Conservation (phyloP, 1,284 basidiomycete species). For the Ganoderma lucidum region DNA sequence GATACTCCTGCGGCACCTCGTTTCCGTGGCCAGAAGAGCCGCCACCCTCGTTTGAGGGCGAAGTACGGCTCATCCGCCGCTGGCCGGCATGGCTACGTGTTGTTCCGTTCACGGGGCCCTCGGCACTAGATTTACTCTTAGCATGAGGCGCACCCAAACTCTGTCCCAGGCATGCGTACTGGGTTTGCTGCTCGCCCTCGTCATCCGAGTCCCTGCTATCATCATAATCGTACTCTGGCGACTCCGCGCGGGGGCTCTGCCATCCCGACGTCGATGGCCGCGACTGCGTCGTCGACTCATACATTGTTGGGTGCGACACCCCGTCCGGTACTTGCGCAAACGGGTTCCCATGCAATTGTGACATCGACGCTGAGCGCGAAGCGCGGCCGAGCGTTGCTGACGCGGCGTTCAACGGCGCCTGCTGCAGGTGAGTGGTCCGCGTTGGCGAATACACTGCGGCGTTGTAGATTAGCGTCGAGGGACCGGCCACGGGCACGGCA, state of each 20-base stretch:
- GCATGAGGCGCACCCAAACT: conserved; percentile 25
- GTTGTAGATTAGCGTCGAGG: conserved; percentile 19
- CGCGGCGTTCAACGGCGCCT: conserved; percentile 31
- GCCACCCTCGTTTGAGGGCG: conserved; percentile 41
- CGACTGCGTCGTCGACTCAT: conserved; percentile 39
- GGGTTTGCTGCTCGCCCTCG: conserved; percentile 37
- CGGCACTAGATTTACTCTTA: conserved; percentile 33
- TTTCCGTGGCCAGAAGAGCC: conserved; percentile 51
- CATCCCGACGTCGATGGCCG: conserved; percentile 43
- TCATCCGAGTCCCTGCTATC: conserved; percentile 51
- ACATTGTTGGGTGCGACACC: conserved; percentile 32
- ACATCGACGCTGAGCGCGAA: conserved; percentile 72
- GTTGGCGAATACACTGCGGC: conserved; percentile 33
- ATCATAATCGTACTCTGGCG: conserved; percentile 50
- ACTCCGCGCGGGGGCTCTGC: conserved; percentile 40
- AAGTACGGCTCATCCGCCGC: conserved; percentile 42
- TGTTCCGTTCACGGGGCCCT: conserved; percentile 36
- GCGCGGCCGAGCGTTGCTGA: conserved; percentile 57
- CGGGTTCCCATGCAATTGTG: conserved; percentile 50
- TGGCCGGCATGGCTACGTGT: conserved; percentile 34
- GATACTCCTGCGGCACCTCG: conserved; percentile 84
- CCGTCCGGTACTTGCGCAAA: conserved; percentile 52
- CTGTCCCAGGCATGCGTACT: conserved; percentile 32
- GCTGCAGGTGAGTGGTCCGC: conserved; percentile 31
- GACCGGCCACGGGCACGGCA: conserved; percentile 37